These are phyloP conservation scores for Xylaria multiplex DNA, from an alignment of 2,329 filamentous ascomycete species.

Conservation along the genomic window DNA sequence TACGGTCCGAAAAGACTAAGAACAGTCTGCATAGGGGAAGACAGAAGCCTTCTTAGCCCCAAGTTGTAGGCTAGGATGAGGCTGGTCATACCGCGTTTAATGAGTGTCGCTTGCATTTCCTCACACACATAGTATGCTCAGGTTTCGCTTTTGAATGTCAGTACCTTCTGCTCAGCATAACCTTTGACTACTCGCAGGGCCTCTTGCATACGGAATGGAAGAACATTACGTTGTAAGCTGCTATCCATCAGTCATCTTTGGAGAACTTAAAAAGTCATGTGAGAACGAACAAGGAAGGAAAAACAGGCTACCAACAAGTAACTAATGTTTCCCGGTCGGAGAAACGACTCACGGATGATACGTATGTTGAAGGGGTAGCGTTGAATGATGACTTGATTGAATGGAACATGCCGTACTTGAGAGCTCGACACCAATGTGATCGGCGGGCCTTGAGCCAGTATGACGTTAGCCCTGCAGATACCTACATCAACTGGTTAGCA, in stretches of 20 bases:
- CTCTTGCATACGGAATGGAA: neutral
- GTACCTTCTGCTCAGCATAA: neutral
- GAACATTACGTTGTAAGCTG: neutral
- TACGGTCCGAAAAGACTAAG: conserved; percentile 5
- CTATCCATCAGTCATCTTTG: neutral
- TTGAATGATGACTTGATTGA: neutral
- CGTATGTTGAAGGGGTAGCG: neutral
- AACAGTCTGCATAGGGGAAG: neutral
- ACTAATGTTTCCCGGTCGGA: neutral
- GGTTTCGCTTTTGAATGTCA: neutral
- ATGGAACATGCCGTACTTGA: neutral
- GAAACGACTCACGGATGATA: neutral
- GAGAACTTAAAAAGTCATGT: neutral
- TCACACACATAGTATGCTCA: neutral
- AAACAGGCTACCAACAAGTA: conserved; percentile 1
- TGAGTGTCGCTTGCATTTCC: conserved; percentile 12
- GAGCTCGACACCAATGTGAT: conserved; percentile 25
- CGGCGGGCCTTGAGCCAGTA: conserved; percentile 25
- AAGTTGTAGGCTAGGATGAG: conserved; percentile 17
- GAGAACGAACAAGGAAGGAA: neutral
- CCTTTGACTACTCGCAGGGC: neutral
- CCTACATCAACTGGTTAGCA: conserved; percentile 1
- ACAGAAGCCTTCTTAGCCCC: neutral
- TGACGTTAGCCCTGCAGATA: conserved; percentile 30
- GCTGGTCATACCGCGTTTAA: conserved; percentile 27